Conservation (phyloP, 148 eudicot genomes). For the Camellia granthamiana region DNA sequence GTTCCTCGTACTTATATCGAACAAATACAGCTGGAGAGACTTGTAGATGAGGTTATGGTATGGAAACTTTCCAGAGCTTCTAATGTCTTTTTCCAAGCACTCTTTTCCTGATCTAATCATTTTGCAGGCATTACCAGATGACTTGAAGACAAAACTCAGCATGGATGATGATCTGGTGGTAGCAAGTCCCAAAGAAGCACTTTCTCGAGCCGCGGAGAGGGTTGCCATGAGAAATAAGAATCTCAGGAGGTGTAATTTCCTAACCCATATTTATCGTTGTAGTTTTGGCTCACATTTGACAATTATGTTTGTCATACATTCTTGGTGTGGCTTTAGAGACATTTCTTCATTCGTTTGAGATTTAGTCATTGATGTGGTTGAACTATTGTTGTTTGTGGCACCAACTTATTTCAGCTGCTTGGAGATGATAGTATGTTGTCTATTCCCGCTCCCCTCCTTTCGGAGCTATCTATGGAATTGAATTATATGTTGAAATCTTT, state of each 20-base stretch:
- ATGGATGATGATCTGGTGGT: constrained; percentile 70
- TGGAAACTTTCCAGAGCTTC: constrained; percentile 16
- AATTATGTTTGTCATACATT: background rate
- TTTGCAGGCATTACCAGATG: constrained; percentile 84
- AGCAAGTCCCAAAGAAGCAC: constrained; percentile 76
- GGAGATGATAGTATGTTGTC: no score
- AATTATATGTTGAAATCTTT: no score
- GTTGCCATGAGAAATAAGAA: constrained; percentile 57
- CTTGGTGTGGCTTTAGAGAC: no score
- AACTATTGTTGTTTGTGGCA: no score
- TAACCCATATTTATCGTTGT: background rate
- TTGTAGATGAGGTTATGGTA: constrained; percentile 95
- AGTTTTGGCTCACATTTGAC: background rate
- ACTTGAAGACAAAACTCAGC: constrained; percentile 86
- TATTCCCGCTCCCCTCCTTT: background rate
- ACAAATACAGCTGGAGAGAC: constrained; percentile 94
- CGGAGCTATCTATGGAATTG: background rate
- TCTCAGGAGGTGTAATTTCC: constrained; percentile 45
- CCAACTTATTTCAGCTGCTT: no score
- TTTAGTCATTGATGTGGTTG: no score
- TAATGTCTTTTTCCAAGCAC: background rate
- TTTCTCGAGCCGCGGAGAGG: constrained; percentile 65
- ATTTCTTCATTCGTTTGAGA: no score
- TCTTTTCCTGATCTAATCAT: constrained; percentile 8
- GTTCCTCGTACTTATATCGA: constrained; percentile 90